Base-by-base conservation (phyloP, 192 early-diverging fungal genomes). In the Coemansia sp. region DNA sequence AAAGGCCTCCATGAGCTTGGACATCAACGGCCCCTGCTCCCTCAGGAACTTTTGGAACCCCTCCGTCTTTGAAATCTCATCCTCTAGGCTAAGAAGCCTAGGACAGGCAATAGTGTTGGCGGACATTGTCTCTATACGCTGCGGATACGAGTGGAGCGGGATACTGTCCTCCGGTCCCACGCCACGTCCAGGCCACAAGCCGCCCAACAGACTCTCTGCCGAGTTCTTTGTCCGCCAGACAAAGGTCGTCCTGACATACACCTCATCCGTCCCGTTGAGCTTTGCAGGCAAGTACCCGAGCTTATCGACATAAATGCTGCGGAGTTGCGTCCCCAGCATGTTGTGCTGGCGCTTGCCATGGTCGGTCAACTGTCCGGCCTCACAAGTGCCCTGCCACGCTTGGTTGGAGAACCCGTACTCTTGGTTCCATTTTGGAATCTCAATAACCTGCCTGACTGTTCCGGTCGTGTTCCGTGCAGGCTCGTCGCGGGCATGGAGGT, bases 171-270 rank as follows among this genome's bases (percentile, higher is more conserved):
- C 33, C 5, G 60, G 47, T 1, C 44, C n/a, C 12, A 66, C 45
- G 5, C 40, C 52, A 12, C 61, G 47, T 16, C 44, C 25, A 8
- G 77, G 78, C 58, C 73, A 81, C 20, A 81, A 34, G 0, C 62
- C 63, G 31, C 60, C 69, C 10, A 79, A 19, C 39, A 81, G 45
- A 28, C 62, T 71, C 46, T 71, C 62, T n/a, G 64, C 70, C 5
- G 78, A 77, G 36, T 60, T 65, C 18, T 80, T 72, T 0, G 85
- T 87, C 18, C 87, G 71, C 47, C 76, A 65, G 33, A 81, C 68
- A 41, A 78, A 63, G 3, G 83, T 82, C 5, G 76, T 80, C 7
- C 82, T 63, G 22, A 78, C 39, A 42, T 82, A 85, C 12, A 89
- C 47, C 26, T 67, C 64, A 7, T 42, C 30, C 0, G 60, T 33